These are phyloP conservation scores for Prunella vulgaris DNA, from an alignment of 257 asterid genomes.

Conservation along the genomic window DNA sequence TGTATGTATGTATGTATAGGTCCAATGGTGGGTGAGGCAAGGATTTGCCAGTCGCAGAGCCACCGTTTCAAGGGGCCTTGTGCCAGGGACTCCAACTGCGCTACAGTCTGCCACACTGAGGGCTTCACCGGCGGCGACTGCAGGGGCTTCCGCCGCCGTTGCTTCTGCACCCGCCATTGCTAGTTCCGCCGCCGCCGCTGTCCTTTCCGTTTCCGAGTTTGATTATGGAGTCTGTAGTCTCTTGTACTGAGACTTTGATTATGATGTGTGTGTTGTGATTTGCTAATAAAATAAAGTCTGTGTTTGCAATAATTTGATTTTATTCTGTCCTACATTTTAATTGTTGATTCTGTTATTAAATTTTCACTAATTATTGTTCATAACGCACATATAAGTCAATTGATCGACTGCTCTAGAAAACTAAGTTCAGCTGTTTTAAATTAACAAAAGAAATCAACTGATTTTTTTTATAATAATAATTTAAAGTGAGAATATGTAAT, in stretches of 20 bases:
- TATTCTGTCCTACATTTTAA: too few species aligned
- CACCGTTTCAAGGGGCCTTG: constrained; percentile 37
- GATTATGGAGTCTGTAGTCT: too few species aligned
- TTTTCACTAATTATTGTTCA: too few species aligned
- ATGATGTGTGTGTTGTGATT: neutral
- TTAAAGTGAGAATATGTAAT: too few species aligned
- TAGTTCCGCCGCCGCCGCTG: neutral
- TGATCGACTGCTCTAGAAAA: too few species aligned
- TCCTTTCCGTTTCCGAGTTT: neutral
- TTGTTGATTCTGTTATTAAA: too few species aligned
- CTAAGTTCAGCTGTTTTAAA: too few species aligned
- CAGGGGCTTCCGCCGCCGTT: constrained; percentile 49
- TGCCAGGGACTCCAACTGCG: constrained; percentile 37
- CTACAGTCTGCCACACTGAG: constrained; percentile 34
- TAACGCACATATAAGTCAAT: too few species aligned
- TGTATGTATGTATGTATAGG: constrained; percentile 19
- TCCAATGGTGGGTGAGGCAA: constrained; percentile 43
- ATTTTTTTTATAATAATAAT: too few species aligned
- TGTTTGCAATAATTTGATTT: neutral
- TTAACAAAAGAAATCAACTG: too few species aligned
- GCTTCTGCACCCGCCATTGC: constrained; percentile 43
- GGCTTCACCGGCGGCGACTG: constrained; percentile 49
- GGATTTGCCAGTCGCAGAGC: constrained; percentile 41
- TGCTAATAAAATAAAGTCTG: too few species aligned
- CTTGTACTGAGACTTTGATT: too few species aligned